These are phyloP conservation scores for Euphorbia pulcherrima DNA, from an alignment of 345 rosid species.

Conservation along the genomic window DNA sequence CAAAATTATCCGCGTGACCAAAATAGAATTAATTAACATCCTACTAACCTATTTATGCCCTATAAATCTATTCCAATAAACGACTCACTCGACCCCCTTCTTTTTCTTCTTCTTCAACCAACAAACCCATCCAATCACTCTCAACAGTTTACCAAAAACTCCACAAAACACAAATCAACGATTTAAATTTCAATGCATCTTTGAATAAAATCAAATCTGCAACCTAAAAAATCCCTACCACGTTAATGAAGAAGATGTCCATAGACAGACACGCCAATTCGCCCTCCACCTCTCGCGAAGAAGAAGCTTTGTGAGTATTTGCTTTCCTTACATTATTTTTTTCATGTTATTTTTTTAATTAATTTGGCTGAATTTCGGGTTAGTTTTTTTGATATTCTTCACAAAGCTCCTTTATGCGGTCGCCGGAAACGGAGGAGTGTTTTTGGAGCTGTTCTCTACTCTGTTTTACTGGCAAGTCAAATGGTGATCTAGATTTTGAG, in stretches of 20 bases:
- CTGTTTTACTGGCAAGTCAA: conserved; percentile 60
- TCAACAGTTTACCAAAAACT: background rate
- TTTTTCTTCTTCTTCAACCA: background rate
- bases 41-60: no score
- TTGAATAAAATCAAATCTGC: background rate
- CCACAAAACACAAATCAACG: background rate
- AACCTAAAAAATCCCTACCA: background rate
- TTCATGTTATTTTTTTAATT: background rate
- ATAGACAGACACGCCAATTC: conserved; percentile 26
- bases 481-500: background rate
- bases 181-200: background rate
- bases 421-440: conserved; percentile 78
- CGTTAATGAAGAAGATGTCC: conserved; percentile 9
- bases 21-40: no score
- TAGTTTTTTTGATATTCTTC: conserved; percentile 86
- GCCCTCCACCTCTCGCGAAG: conserved; percentile 25
- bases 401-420: conserved; percentile 91
- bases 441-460: conserved; percentile 65
- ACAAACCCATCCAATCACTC: background rate
- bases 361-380: background rate
- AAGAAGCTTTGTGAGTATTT: conserved; percentile 20
- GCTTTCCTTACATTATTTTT: background rate
- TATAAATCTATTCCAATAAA: no score
- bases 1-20: no score
- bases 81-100: no score